phyloP scores from a whole-genome alignment of 108 stramenopile species.

The Nannochloropsis oceanica region DNA sequence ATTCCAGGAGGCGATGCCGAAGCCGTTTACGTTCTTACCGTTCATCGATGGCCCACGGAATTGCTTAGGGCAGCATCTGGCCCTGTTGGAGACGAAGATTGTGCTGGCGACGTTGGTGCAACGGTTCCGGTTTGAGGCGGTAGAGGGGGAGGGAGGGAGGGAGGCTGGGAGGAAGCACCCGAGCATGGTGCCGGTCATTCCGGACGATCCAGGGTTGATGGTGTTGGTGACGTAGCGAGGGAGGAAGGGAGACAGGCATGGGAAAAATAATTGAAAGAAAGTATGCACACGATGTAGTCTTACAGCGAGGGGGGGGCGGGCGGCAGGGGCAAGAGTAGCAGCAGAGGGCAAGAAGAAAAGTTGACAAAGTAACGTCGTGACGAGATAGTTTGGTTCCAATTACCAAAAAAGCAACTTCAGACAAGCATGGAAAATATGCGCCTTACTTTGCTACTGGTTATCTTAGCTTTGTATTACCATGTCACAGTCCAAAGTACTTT shows the following conservation, averaged over 20 bases:
- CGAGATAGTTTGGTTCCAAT: too few relatives aligned
- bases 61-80: slow-evolving; percentile 41
- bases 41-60: slow-evolving; percentile 43
- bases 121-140: slow-evolving; percentile 1
- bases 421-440: too few relatives aligned
- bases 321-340: too few relatives aligned
- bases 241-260: neutral
- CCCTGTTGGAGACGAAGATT: slow-evolving; percentile 39
- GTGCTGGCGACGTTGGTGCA: slow-evolving; percentile 1
- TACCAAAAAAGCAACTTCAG: too few relatives aligned
- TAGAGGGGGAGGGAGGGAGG: neutral
- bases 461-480: too few relatives aligned
- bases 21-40: slow-evolving; percentile 36
- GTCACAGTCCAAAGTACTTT: too few relatives aligned
- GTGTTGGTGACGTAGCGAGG: neutral
- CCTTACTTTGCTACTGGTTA: too few relatives aligned
- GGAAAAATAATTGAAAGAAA: too few relatives aligned
- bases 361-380: too few relatives aligned
- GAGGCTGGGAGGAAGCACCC: slow-evolving; percentile 13
- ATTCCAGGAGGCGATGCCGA: neutral
- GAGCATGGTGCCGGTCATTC: slow-evolving; percentile 28
- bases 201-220: neutral
- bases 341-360: too few relatives aligned
- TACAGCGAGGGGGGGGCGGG: too few relatives aligned
- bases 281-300: too few relatives aligned